Base-by-base conservation (phyloP, 2,329 filamentous ascomycete species). In the Sclerotinia minor region DNA sequence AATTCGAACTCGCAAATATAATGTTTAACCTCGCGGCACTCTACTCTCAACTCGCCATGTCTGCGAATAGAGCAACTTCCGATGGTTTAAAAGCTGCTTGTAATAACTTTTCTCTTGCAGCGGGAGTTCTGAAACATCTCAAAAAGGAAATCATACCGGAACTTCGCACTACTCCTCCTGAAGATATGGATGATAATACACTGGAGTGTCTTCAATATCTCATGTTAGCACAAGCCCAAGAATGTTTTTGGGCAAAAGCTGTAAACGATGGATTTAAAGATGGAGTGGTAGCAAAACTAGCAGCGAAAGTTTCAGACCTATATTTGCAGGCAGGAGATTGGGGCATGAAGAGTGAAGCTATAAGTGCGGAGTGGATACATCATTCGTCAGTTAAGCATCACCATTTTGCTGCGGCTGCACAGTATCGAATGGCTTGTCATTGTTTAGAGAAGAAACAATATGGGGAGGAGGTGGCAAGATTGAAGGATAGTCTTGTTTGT, bases 211-310 rank as follows among this genome's bases (percentile, higher is more conserved):
- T 98, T 57, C 87, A 91, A 73, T 87, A 94, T 77, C 83, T 99
- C 41, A 87, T 96, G 77, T 84, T 99, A 13, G 94, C 94, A 0
- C 93, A 99, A 77, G 94, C 91, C 38, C 95, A 99, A 77, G 95
- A 99, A 80, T 98, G 94, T 77, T 98, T 95, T 79, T 99, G 95
- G 95, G 91, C 95, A 73, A 98, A 97, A 78, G 94, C 95, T 0
- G 94, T 96, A 68, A 94, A 96, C 81, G 94, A 97, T 77, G 89
- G 89, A 32, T 88, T 97, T 80, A 97, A 96, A 78, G 95, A 99
- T 77, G 91, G 88, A 1, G 92, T 90, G 0, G 96, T 99, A 70
- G 92, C 95, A 2, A 95, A 96, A 77, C 83, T 99, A 24, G 94
- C 95, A 5, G 92, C 92, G 4, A 88, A 92, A 70, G 93, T 98